These are phyloP conservation scores for Jaminaea rosea DNA, from an alignment of 1,284 basidiomycete species.

Conservation along the genomic window DNA sequence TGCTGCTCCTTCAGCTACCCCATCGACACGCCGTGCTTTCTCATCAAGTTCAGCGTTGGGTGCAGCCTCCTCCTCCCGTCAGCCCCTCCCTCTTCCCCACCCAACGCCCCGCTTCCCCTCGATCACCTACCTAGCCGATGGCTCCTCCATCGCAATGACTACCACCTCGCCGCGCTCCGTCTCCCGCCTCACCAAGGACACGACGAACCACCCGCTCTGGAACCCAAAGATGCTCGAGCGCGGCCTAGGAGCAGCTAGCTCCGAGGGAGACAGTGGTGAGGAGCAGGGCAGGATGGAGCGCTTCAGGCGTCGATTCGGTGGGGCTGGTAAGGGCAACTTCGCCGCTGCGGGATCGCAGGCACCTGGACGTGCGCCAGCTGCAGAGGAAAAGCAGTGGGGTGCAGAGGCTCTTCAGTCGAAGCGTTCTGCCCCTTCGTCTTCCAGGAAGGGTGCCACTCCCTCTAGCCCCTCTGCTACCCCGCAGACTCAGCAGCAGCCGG, in stretches of 20 bases:
- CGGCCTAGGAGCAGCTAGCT: too few species aligned
- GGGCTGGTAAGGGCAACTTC: constrained; percentile 6
- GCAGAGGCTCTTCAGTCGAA: too few species aligned
- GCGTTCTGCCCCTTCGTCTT: too few species aligned
- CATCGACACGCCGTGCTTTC: constrained; percentile 11
- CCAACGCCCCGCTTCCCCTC: constrained; percentile 35
- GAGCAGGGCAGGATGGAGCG: constrained; percentile 42
- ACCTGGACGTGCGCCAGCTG: background rate
- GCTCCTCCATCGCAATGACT: constrained; percentile 40
- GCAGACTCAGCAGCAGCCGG: too few species aligned
- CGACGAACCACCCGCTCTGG: constrained; percentile 45
- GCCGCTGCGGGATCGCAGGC: background rate
- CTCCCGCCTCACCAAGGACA: constrained; percentile 33
- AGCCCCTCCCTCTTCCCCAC: constrained; percentile 22
- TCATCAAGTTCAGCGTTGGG: background rate
- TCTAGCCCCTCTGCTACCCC: too few species aligned
- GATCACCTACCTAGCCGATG: constrained; percentile 40
- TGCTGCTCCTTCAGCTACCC: constrained; percentile 16
- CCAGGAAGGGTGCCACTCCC: too few species aligned
- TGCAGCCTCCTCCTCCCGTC: constrained; percentile 16
- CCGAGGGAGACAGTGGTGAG: constrained; percentile 32
- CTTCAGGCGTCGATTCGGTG: constrained; percentile 40
- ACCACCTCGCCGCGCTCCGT: constrained; percentile 40
- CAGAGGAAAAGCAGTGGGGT: background rate
- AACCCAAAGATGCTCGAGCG: constrained; percentile 20